These are phyloP conservation scores for Hanseniaspora clermontiae DNA, from an alignment of 805 yeast genomes.

Conservation along the genomic window DNA sequence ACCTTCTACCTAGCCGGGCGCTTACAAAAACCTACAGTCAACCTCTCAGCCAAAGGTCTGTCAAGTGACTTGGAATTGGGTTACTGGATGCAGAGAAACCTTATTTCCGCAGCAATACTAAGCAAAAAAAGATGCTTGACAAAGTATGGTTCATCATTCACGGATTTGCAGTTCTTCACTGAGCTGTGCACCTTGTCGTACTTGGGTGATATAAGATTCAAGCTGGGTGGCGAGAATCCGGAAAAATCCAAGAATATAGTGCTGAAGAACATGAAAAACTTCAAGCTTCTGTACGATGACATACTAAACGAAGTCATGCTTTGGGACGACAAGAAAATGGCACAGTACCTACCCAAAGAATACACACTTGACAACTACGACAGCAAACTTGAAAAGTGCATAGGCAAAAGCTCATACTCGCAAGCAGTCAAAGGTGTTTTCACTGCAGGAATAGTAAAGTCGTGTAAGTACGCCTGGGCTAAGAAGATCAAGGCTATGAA, in stretches of 20 bases:
- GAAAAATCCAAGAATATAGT: slow-evolving; percentile 79
- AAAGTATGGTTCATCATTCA: slow-evolving; percentile 31
- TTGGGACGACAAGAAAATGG: slow-evolving; percentile 19
- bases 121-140: slow-evolving; percentile 30
- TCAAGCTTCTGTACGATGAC: slow-evolving; percentile 65
- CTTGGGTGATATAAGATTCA: slow-evolving; percentile 79
- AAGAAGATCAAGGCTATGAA: slow-evolving; percentile 37
- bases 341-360: slow-evolving; percentile 30
- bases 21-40: slow-evolving; percentile 73
- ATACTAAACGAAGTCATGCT: slow-evolving; percentile 29
- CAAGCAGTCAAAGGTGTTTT: slow-evolving; percentile 75
- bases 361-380: slow-evolving; percentile 30
- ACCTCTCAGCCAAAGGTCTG: slow-evolving; percentile 32
- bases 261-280: slow-evolving; percentile 53
- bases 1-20: slow-evolving; percentile 83
- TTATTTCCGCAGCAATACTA: slow-evolving; percentile 63
- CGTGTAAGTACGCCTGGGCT: slow-evolving; percentile 62
- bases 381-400: slow-evolving; percentile 38
- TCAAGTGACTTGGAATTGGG: slow-evolving; percentile 41
- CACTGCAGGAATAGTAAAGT: slow-evolving; percentile 71
- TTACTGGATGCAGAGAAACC: slow-evolving; percentile 61
- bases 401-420: slow-evolving; percentile 52
- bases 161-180: slow-evolving; percentile 56
- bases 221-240: slow-evolving; percentile 83
- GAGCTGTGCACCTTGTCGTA: slow-evolving; percentile 73